Conservation (phyloP, 208 protist genomes). For the Herpetomonas muscarum region DNA sequence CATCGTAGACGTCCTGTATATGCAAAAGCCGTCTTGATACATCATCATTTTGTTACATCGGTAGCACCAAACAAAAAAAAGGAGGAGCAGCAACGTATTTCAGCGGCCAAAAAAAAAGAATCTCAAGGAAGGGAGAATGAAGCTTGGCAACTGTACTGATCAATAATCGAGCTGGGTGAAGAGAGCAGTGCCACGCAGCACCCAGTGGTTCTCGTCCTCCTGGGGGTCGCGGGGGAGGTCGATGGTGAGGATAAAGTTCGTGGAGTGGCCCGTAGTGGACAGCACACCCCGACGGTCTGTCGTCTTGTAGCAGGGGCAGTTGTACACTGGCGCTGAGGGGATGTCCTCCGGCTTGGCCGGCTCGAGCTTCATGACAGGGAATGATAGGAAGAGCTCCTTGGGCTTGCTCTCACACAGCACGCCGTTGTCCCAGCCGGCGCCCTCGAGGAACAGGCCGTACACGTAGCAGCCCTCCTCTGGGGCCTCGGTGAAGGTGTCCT, state of each 20-base stretch:
- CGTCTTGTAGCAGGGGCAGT: slow-evolving; percentile 96
- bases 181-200: slow-evolving; percentile 85
- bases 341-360: slow-evolving; percentile 57
- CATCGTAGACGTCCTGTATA: no score
- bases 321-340: slow-evolving; percentile 57
- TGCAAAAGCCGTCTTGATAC: no score
- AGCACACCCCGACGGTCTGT: slow-evolving; percentile 91
- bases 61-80: not conserved
- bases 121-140: not conserved
- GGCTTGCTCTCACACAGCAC: slow-evolving; percentile 84
- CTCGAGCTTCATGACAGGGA: slow-evolving; percentile 75
- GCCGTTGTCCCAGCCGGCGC: slow-evolving; percentile 80
- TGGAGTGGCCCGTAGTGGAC: slow-evolving; percentile 97
- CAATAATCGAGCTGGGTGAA: slow-evolving; percentile 91
- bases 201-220: slow-evolving; percentile 84
- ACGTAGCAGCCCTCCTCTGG: slow-evolving; percentile 89
- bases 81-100: no score
- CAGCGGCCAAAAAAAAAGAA: slow-evolving; percentile 5
- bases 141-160: not conserved
- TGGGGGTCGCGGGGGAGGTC: slow-evolving; percentile 73
- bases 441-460: slow-evolving; percentile 88
- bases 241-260: slow-evolving; percentile 96
- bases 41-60: no score
- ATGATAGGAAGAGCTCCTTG: slow-evolving; percentile 90
- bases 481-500: slow-evolving; percentile 16